These are phyloP conservation scores for Dioszegia hungarica DNA, from an alignment of 768 basidiomycete species.

Conservation along the genomic window DNA sequence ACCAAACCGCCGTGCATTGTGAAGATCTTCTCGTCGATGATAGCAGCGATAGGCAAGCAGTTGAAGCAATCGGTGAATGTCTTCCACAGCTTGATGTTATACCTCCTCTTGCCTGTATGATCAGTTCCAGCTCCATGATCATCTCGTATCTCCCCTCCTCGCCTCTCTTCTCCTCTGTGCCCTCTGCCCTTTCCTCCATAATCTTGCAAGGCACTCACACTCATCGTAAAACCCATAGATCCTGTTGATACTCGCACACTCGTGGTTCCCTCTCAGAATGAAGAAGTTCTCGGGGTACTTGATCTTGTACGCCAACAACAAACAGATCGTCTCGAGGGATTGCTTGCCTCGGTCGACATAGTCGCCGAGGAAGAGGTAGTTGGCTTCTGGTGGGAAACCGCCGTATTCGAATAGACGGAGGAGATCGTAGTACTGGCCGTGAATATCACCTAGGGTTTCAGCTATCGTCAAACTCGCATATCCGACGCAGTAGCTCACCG, in stretches of 20 bases:
- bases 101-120: conserved; percentile 86
- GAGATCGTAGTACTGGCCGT: conserved; percentile 98
- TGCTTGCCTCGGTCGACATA: conserved; percentile 99
- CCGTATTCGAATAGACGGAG: conserved; percentile 97
- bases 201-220: conserved; percentile 60
- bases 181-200: neutral
- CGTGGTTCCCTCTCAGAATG: conserved; percentile 96
- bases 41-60: conserved; percentile 96
- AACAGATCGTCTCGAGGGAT: conserved; percentile 97
- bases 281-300: conserved; percentile 99
- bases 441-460: conserved; percentile 69
- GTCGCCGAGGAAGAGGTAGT: conserved; percentile 99
- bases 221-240: conserved; percentile 99
- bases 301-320: conserved; percentile 91
- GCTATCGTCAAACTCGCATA: neutral
- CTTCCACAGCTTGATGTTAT: conserved; percentile 99
- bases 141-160: too few relatives aligned
- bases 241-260: conserved; percentile 98
- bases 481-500: conserved; percentile 60
- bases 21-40: conserved; percentile 99
- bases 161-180: too few relatives aligned
- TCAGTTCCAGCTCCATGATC: too few relatives aligned
- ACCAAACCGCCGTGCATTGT: conserved; percentile 95
- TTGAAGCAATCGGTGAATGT: conserved; percentile 99
- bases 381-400: conserved; percentile 98